Evolutionary conservation across 169 alveolate genomes (phyloP), one percentile per base, ranked within the genome.

Genomic region (Plasmodium inui): DNA sequence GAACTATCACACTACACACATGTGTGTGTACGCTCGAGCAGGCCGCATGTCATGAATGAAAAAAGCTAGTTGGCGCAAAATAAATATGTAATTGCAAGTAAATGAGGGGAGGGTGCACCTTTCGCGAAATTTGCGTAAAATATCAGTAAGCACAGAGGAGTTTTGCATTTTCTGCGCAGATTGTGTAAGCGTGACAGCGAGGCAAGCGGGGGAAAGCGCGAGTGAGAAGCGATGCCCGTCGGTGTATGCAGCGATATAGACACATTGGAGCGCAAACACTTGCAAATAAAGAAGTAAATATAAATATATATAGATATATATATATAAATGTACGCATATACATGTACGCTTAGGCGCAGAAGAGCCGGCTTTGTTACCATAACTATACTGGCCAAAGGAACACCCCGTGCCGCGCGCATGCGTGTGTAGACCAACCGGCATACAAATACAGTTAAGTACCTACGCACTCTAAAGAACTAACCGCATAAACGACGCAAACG

Each of bases 61-160:
- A 73, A 73, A 73, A 30, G 50, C 74, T 61, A 61, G 74, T 61
- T 61, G 32, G 74, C 74, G 14, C 74, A 61, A 61, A 61, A 61
- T 61, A 61, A 61, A 61, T 61, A 61, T 61, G 32, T 26, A n/a
- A 61, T 61, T 61, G 74, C 10, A 61, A 61, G 74, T 61, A 61
- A 61, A 61, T 61, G 74, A n/a, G 32, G 34, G 74, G 74, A 61
- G 32, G 32, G 74, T 61, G 74, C 74, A 61, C 74, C 74, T 61
- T 61, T 61, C 74, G 74, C 32, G 14, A 61, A 61, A 0, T n/a
- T 61, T 61, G 10, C 32, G 74, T 61, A 61, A n/a, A 3, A 12
- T 61, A 61, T n/a, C 28, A 26, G 32, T 22, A 61, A 19, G 26
- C 70, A 39, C 57, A 44, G 83, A 76, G 55, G 83, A 76, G 22